Percentiles rank a stretch among this genome's conserved stretches.
phyloP scores from a whole-genome alignment of 306 rosid genomes.

The Vigna nakashimae region DNA sequence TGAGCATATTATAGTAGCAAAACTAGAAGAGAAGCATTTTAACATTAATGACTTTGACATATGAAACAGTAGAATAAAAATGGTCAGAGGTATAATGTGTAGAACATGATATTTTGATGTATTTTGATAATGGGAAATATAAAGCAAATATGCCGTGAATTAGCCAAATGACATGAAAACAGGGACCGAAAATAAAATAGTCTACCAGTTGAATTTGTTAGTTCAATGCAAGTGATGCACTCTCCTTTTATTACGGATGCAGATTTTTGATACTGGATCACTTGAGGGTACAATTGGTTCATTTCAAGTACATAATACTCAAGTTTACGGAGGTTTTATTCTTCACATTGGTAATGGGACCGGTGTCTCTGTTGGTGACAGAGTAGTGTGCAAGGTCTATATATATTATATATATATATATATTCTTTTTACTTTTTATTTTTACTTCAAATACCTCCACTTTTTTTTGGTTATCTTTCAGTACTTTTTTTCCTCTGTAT shows the following conservation, averaged over 20 bases:
- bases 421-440: not conserved
- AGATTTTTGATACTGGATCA: conserved; percentile 95
- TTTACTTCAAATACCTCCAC: conserved; percentile 23
- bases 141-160: not conserved
- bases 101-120: conserved; percentile 6
- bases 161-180: not conserved
- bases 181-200: conserved; percentile 16
- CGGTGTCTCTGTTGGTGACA: conserved; percentile 78
- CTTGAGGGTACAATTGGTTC: conserved; percentile 67
- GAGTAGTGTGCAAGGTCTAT: conserved; percentile 79
- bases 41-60: not conserved
- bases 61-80: not conserved
- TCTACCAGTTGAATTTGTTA: conserved; percentile 1
- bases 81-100: conserved; percentile 25
- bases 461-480: conserved; percentile 6
- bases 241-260: not conserved
- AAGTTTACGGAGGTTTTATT: conserved; percentile 86
- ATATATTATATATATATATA: too few relatives aligned
- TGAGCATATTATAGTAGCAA: too few relatives aligned
- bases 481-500: not conserved
- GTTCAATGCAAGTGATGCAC: conserved; percentile 39
- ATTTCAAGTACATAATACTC: conserved; percentile 83
- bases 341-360: conserved; percentile 84
- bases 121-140: conserved; percentile 4
- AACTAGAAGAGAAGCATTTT: not conserved